A percentile compares a stretch with the other conserved stretches of the same genome.
Evolutionary conservation across 768 basidiomycete genomes (phyloP).

Genomic region (Trametes maxima): DNA sequence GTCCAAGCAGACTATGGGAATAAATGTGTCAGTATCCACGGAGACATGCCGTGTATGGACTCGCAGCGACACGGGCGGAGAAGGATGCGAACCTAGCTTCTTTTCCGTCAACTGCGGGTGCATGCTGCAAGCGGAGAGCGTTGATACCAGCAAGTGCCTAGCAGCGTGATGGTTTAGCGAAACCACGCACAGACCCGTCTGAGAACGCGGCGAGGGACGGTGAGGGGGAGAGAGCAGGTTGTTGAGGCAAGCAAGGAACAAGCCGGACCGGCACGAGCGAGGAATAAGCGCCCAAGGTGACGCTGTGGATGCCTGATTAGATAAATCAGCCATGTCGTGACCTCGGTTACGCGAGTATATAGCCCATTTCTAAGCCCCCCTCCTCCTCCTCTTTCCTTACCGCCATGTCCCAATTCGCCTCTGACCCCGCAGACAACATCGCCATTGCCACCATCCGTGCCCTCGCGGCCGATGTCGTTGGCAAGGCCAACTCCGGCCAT

Average conservation of each 20-base stretch:
- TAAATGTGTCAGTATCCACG: conserved; percentile 9
- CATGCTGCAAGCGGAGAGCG: conserved; percentile 19
- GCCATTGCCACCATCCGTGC: conserved; percentile 75
- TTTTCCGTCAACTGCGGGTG: conserved; percentile 32
- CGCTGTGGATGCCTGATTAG: conserved; percentile 18
- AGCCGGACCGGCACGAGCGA: background rate
- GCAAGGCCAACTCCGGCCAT: conserved; percentile 92
- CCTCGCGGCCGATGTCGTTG: conserved; percentile 76
- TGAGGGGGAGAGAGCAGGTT: background rate
- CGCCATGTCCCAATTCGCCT: conserved; percentile 44
- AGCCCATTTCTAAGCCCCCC: conserved; percentile 19
- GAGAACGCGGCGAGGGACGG: conserved; percentile 5
- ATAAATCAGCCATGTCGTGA: conserved; percentile 23
- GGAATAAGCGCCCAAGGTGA: conserved; percentile 2
- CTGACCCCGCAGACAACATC: conserved; percentile 50
- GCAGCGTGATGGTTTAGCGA: background rate
- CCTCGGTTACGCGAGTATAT: conserved; percentile 7
- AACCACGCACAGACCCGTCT: conserved; percentile 4
- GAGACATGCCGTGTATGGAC: conserved; percentile 14
- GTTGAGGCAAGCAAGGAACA: background rate
- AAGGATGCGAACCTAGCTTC: conserved; percentile 23
- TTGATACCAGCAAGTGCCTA: background rate
- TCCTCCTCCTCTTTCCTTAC: conserved; percentile 22
- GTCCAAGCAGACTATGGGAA: conserved; percentile 63
- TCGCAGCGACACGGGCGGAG: conserved; percentile 19